These are phyloP conservation scores for Quercus tomentella DNA, from an alignment of 331 rosid species.

Conservation along the genomic window DNA sequence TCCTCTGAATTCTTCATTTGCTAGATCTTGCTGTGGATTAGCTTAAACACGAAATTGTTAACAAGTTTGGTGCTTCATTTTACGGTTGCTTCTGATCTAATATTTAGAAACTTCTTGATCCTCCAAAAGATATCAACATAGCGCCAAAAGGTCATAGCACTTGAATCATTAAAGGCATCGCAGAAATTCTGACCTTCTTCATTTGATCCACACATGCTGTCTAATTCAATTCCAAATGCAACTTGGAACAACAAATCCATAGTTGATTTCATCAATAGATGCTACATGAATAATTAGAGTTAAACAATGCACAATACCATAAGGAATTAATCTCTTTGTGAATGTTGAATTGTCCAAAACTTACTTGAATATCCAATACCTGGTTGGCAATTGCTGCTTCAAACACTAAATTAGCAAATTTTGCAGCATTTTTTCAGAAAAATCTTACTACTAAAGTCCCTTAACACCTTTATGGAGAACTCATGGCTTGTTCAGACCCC, in stretches of 20 bases:
- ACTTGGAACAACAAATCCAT: slow-evolving; percentile 83
- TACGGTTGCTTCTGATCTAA: slow-evolving; percentile 68
- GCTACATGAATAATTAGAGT: slow-evolving; percentile 36
- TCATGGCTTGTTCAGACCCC: slow-evolving; percentile 37
- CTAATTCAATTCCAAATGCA: slow-evolving; percentile 77
- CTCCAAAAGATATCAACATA: slow-evolving; percentile 74
- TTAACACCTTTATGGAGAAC: slow-evolving; percentile 73
- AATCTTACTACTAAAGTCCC: slow-evolving; percentile 60
- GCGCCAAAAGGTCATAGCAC: slow-evolving; percentile 52
- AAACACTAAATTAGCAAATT: slow-evolving; percentile 54
- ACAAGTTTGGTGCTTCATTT: slow-evolving; percentile 40
- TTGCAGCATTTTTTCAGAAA: slow-evolving; percentile 71
- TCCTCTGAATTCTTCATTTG: too few relatives aligned
- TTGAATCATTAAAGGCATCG: slow-evolving; percentile 67
- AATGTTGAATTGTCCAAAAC: slow-evolving; percentile 13
- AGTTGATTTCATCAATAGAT: slow-evolving; percentile 59
- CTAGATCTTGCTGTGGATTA: too few relatives aligned
- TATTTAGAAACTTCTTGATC: slow-evolving; percentile 64
- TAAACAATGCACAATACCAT: background rate
- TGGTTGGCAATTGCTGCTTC: slow-evolving; percentile 44
- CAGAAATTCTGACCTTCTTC: slow-evolving; percentile 67
- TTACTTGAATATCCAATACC: slow-evolving; percentile 68
- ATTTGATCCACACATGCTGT: slow-evolving; percentile 73
- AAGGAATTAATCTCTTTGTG: background rate
- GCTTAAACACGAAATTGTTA: slow-evolving; percentile 50